Percentiles rank a stretch among this genome's conserved stretches.
Evolutionary conservation across 2,329 filamentous ascomycete species (phyloP).

Genomic region (Pseudogymnoascus sp.): DNA sequence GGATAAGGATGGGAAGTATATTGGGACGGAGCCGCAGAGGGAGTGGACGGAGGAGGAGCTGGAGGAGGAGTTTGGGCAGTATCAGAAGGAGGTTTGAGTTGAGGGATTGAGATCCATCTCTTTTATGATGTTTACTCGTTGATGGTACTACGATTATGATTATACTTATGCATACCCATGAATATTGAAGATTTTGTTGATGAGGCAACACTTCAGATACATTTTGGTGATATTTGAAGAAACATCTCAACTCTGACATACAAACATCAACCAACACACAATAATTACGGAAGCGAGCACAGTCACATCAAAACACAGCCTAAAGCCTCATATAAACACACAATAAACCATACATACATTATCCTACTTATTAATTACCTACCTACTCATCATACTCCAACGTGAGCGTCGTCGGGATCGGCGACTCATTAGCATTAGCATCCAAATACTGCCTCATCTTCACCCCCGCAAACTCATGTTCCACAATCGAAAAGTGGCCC

Average conservation of each 20-base stretch:
- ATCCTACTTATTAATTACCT: conserved; percentile 11
- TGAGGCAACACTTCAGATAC: neutral
- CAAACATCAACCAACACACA: neutral
- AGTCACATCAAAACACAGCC: neutral
- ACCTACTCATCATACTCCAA: conserved; percentile 35
- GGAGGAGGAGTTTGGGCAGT: conserved; percentile 22
- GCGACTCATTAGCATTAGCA: conserved; percentile 39
- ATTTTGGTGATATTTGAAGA: neutral
- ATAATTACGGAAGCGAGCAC: neutral
- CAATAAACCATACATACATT: conserved; percentile 8
- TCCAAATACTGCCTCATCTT: conserved; percentile 43
- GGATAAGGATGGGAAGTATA: conserved; percentile 23
- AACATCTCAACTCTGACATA: neutral
- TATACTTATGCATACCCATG: neutral
- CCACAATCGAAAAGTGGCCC: conserved; percentile 36
- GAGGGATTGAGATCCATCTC: neutral
- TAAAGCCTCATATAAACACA: neutral
- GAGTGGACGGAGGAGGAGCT: conserved; percentile 27
- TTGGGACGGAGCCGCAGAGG: conserved; percentile 24
- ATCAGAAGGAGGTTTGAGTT: conserved; percentile 10
- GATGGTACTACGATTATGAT: neutral
- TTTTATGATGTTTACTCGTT: neutral
- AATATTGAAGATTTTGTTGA: neutral
- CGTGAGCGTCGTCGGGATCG: conserved; percentile 36
- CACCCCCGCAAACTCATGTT: conserved; percentile 41